Evolutionary conservation across 2,329 filamentous ascomycete species (phyloP).

Genomic region (Dactylellina haptotyla): DNA sequence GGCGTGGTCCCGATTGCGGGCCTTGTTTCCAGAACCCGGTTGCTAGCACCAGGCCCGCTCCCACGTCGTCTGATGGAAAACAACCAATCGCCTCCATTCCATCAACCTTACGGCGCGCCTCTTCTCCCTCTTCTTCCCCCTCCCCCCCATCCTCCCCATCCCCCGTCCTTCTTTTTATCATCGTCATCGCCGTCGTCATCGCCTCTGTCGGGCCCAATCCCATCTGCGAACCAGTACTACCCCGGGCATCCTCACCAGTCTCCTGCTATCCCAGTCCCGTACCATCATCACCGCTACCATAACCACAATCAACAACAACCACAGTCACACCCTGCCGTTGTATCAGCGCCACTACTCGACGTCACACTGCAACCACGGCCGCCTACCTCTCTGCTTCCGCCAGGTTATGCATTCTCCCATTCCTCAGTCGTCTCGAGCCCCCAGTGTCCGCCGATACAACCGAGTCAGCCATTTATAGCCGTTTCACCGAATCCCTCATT

Average conservation of each 20-base stretch:
- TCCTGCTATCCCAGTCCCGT: not conserved
- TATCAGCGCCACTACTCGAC: not conserved
- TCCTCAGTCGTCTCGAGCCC: too few relatives aligned
- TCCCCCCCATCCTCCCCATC: not conserved
- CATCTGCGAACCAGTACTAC: not conserved
- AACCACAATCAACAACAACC: constrained; percentile 14
- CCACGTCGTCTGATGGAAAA: constrained; percentile 51
- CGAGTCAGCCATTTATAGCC: constrained; percentile 4
- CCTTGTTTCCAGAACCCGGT: constrained; percentile 21
- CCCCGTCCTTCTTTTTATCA: not conserved
- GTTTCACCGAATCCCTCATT: constrained; percentile 10
- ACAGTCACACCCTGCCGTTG: not conserved
- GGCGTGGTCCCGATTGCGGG: constrained; percentile 43
- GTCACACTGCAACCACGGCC: not conserved
- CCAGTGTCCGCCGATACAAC: not conserved
- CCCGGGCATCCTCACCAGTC: not conserved
- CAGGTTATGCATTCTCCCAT: too few relatives aligned
- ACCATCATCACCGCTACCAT: too few relatives aligned
- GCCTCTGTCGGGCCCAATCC: too few relatives aligned
- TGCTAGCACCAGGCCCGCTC: constrained; percentile 17
- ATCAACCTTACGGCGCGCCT: constrained; percentile 47
- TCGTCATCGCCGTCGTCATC: too few relatives aligned
- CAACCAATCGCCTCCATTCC: constrained; percentile 52
- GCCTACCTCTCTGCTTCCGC: not conserved
- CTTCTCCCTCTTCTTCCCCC: constrained; percentile 7